A percentile compares a stretch with the other conserved stretches of the same genome.
phyloP scores from a whole-genome alignment of 2,329 filamentous ascomycete genomes.

The Davidsoniella virescens region DNA sequence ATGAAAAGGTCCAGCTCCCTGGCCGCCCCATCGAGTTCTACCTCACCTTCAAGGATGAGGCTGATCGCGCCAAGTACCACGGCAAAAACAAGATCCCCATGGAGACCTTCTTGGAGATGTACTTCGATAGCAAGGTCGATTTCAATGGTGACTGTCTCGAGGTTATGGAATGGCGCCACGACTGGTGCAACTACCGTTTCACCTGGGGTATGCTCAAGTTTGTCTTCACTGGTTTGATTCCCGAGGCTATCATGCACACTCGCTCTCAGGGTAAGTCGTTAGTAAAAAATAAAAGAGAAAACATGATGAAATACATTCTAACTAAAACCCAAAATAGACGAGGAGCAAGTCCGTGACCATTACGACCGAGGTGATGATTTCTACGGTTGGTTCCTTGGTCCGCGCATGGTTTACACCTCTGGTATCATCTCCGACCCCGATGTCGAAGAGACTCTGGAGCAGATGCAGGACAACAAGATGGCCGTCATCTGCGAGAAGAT shows the following conservation, averaged over 20 bases:
- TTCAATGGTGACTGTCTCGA: conserved; percentile 91
- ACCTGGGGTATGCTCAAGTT: conserved; percentile 72
- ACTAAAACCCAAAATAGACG: conserved; percentile 27
- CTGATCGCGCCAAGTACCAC: conserved; percentile 48
- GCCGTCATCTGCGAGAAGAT: conserved; percentile 94
- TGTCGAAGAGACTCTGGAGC: conserved; percentile 77
- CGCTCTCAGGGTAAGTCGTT: conserved; percentile 49
- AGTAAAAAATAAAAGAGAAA: no score
- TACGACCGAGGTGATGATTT: conserved; percentile 98
- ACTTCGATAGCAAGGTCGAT: conserved; percentile 86
- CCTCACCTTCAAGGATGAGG: conserved; percentile 59
- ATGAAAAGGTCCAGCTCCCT: conserved; percentile 77
- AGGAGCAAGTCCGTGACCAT: conserved; percentile 94
- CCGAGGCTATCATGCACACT: conserved; percentile 84
- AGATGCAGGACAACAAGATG: conserved; percentile 96
- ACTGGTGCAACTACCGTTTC: conserved; percentile 93
- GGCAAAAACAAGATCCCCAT: conserved; percentile 71
- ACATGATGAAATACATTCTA: no score
- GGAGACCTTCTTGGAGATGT: conserved; percentile 95
- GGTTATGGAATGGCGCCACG: conserved; percentile 81
- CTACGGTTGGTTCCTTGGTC: conserved; percentile 95
- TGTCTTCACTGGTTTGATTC: conserved; percentile 75
- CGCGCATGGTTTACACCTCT: conserved; percentile 97
- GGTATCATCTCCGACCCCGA: conserved; percentile 81
- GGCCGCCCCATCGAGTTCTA: conserved; percentile 84